These are phyloP conservation scores for Heterobasidion annosum DNA, from an alignment of 1,284 basidiomycete species.

Conservation along the genomic window DNA sequence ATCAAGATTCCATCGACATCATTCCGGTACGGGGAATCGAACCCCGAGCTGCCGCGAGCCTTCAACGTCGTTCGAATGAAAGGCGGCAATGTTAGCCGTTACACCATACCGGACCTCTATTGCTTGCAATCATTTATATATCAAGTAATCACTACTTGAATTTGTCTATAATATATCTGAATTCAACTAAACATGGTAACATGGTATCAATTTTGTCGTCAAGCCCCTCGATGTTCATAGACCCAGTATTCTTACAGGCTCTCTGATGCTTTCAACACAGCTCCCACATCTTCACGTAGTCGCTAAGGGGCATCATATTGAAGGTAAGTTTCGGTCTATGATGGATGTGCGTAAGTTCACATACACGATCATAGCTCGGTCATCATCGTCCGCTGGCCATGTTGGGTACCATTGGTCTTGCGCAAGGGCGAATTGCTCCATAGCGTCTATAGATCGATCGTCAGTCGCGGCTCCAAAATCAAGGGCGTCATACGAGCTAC, in stretches of 20 bases:
- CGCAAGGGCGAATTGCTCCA: constrained; percentile 58
- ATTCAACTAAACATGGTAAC: neutral
- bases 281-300: constrained; percentile 2
- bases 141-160: neutral
- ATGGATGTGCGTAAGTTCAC: constrained; percentile 11
- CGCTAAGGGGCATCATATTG: neutral
- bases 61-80: neutral
- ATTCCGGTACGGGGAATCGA: constrained; percentile 68
- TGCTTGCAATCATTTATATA: neutral
- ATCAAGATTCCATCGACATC: neutral
- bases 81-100: constrained; percentile 1
- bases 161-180: neutral
- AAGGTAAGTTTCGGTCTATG: neutral
- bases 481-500: constrained; percentile 12
- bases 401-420: constrained; percentile 60
- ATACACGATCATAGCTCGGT: constrained; percentile 68
- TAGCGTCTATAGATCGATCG: constrained; percentile 37
- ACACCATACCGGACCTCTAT: neutral
- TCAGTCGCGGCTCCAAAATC: neutral
- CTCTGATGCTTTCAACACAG: constrained; percentile 22
- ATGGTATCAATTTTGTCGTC: too few relatives aligned
- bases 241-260: neutral
- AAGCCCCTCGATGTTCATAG: too few relatives aligned
- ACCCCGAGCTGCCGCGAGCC: constrained; percentile 69
- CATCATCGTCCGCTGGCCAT: constrained; percentile 54